Evolutionary conservation across 1,139 yeast species (phyloP), one percentile per base, ranked within the genome.

Genomic region (Yamadazyma conglobata): DNA sequence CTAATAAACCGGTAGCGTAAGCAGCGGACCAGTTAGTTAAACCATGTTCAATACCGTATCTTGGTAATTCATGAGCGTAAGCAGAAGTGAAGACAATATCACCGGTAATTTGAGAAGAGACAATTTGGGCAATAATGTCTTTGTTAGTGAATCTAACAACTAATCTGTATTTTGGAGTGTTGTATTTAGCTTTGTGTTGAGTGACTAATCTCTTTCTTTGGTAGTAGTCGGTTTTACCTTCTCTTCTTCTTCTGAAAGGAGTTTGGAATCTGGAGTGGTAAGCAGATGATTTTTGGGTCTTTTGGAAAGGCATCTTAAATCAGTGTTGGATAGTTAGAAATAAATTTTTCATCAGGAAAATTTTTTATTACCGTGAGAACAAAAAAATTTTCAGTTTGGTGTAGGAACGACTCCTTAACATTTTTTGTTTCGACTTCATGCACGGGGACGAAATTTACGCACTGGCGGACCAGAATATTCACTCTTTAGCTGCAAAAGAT

Each of bases 11-110:
- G 58, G 88, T 87, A 58, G 98, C 97, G 78, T 91, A 91, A 67
- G 96, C 97, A 67, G 98, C 97, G 44, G 98, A 74, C 99, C 99
- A 91, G 94, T 93, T 93, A 69, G 98, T 91, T 70, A 91, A 83
- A 85, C 99, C 99, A 73, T 87, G 95, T 65, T 77, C 78, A 64
- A 91, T 87, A 64, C 99, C 99, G 80, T 86, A 91, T 64, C 76
- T 79, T 77, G 98, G 97, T 62, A 91, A 82, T 77, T 91, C 99
- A 63, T 91, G 98, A 49, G 98, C 78, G 80, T 91, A 93, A 64
- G 99, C 99, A 66, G 97, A 93, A 54, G 96, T 77, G 64, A 91
- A 77, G 44, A 91, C 97, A 61, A 85, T 57, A 69, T 91, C 99
- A 73, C 98, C 98, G 55, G 93, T 81, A 70, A 91, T 84, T 73